Percentiles rank a stretch among this genome's conserved stretches.
These are phyloP conservation scores for Gloeostereum incarnatum DNA, from an alignment of 768 basidiomycete species.

Conservation along the genomic window DNA sequence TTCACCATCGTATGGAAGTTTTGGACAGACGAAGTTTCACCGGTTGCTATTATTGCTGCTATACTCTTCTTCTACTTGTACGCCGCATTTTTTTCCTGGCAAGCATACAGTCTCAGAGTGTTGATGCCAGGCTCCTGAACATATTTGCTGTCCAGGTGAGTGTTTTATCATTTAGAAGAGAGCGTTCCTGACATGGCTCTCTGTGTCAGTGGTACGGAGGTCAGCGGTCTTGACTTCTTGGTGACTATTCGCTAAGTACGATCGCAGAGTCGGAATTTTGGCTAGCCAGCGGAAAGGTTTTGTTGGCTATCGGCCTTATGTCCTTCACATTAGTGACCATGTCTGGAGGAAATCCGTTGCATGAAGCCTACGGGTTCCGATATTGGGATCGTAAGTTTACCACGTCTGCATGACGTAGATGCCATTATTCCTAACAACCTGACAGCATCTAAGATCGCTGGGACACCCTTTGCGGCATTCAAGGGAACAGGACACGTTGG, in stretches of 20 bases:
- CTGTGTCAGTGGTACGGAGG: constrained; percentile 44
- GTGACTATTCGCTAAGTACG: not conserved
- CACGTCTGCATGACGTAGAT: not conserved
- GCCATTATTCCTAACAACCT: not conserved
- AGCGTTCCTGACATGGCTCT: too few species aligned
- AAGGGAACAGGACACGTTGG: constrained; percentile 41
- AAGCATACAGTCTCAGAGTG: not conserved
- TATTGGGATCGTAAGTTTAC: constrained; percentile 38
- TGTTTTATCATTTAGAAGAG: too few species aligned
- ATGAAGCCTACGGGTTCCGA: constrained; percentile 46
- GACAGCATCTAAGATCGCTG: constrained; percentile 32
- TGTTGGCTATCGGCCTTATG: constrained; percentile 37
- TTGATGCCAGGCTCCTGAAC: constrained; percentile 27
- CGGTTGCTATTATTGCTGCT: constrained; percentile 32
- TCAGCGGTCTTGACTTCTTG: not conserved
- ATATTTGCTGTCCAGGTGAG: constrained; percentile 38
- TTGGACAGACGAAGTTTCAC: constrained; percentile 43
- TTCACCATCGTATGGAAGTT: constrained; percentile 43
- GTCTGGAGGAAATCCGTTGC: constrained; percentile 50
- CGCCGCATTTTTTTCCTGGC: constrained; percentile 5
- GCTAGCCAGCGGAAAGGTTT: constrained; percentile 41
- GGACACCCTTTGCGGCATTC: constrained; percentile 50
- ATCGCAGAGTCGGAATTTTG: constrained; percentile 52
- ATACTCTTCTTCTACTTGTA: constrained; percentile 34
- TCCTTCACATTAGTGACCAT: constrained; percentile 49